Percentiles rank a stretch among this genome's conserved stretches.
Evolutionary conservation across 345 rosid genomes (phyloP).

Genomic region (Citrus glauca): DNA sequence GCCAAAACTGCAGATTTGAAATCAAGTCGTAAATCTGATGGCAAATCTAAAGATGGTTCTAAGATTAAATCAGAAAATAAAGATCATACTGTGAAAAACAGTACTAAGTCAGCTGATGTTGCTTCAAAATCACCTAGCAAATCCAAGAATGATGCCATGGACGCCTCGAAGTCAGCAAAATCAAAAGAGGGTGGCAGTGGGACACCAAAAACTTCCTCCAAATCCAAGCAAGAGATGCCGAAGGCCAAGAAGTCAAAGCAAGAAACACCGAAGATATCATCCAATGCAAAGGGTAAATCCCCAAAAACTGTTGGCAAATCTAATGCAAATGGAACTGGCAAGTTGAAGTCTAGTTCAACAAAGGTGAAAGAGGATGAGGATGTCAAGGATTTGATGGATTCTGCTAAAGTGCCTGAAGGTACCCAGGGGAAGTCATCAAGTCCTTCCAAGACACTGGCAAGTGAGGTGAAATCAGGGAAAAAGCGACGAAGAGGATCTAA

Average conservation of each 20-base stretch:
- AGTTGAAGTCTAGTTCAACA: conserved; percentile 45
- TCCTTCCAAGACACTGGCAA: conserved; percentile 47
- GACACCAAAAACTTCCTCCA: conserved; percentile 18
- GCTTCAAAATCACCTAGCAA: conserved; percentile 31
- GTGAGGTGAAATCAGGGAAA: conserved; percentile 48
- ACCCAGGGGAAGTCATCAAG: conserved; percentile 37
- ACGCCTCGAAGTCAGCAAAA: conserved; percentile 33
- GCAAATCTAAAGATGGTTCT: conserved; percentile 40
- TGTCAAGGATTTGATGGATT: conserved; percentile 43
- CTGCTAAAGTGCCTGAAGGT: conserved; percentile 33
- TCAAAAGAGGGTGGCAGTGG: conserved; percentile 28
- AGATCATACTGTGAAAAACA: conserved; percentile 37
- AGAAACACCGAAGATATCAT: conserved; percentile 33
- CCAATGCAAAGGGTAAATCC: conserved; percentile 35
- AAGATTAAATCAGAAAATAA: conserved; percentile 44
- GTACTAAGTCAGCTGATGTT: conserved; percentile 38
- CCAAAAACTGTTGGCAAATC: conserved; percentile 39
- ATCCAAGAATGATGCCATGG: conserved; percentile 37
- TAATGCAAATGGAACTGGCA: conserved; percentile 34
- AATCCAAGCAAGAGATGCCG: conserved; percentile 18
- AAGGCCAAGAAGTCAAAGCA: conserved; percentile 40
- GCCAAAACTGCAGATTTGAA: conserved; percentile 26
- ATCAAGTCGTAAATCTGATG: conserved; percentile 37
- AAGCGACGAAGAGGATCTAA: conserved; percentile 55
- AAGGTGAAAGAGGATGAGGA: conserved; percentile 46